A percentile compares a stretch with the other conserved stretches of the same genome.
Evolutionary conservation across 2,329 filamentous ascomycete species (phyloP).

Genomic region (Ilyonectria mors-panacis): DNA sequence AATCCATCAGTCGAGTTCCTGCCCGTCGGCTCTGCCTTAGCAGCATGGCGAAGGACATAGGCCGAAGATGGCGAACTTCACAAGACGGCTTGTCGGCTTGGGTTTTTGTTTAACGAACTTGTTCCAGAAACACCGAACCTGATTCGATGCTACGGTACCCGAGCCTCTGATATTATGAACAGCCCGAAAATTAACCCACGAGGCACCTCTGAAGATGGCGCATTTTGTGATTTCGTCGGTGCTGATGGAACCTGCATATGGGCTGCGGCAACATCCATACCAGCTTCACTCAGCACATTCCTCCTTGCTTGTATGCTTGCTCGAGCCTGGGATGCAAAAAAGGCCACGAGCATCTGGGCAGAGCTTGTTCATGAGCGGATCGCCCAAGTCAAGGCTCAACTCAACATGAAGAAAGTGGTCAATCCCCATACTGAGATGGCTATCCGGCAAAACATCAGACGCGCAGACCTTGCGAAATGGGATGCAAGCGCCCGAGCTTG

Average conservation of each 20-base stretch:
- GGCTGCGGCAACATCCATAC: conserved; percentile 25
- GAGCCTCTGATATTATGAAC: conserved; percentile 16
- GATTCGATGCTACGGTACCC: conserved; percentile 11
- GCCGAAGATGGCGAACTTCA: conserved; percentile 20
- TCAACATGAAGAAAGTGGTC: conserved; percentile 16
- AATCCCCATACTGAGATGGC: conserved; percentile 3
- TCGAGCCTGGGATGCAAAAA: conserved; percentile 11
- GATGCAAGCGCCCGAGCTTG: conserved; percentile 29
- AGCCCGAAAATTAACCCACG: conserved; percentile 12
- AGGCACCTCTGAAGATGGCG: conserved; percentile 6
- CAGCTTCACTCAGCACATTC: conserved; percentile 1
- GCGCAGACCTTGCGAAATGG: conserved; percentile 22
- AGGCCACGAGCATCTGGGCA: conserved; percentile 18
- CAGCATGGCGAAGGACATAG: neutral
- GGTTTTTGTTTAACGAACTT: conserved; percentile 17
- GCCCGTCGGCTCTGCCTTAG: conserved; percentile 7
- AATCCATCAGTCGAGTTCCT: conserved; percentile 14
- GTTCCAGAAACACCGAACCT: conserved; percentile 19
- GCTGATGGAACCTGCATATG: conserved; percentile 21
- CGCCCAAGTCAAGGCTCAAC: conserved; percentile 11
- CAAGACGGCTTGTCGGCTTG: conserved; percentile 16
- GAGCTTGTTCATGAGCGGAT: conserved; percentile 22
- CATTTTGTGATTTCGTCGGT: conserved; percentile 19
- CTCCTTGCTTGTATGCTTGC: conserved; percentile 31
- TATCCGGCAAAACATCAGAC: conserved; percentile 13